Evolutionary conservation across 345 rosid species (phyloP).

Genomic region (Hibiscus tridactylites): DNA sequence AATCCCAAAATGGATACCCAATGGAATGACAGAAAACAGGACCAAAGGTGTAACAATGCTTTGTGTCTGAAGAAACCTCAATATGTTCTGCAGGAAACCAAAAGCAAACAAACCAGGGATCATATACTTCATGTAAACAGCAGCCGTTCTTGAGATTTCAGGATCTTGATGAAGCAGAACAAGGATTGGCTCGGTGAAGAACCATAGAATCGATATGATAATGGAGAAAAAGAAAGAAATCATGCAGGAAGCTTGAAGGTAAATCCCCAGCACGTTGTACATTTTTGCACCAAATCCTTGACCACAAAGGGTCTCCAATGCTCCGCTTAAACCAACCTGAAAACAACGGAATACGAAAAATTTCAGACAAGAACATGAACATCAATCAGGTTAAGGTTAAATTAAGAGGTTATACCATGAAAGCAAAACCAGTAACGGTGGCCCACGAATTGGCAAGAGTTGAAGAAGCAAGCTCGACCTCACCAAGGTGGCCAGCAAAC

Average conservation of each 20-base stretch:
- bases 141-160: not conserved
- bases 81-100: not conserved
- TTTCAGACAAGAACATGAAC: not conserved
- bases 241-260: not conserved
- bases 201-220: not conserved
- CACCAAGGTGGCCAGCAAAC: slow-evolving; percentile 76
- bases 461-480: slow-evolving; percentile 69
- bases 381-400: not conserved
- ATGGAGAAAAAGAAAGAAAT: not conserved
- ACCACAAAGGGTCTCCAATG: not conserved
- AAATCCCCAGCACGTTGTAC: not conserved
- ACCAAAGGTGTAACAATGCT: not conserved
- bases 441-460: slow-evolving; percentile 90
- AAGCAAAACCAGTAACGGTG: slow-evolving; percentile 64
- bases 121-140: not conserved
- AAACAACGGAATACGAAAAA: not conserved
- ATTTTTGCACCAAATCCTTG: not conserved
- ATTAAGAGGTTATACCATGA: slow-evolving; percentile 36
- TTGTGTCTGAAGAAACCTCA: not conserved
- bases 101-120: not conserved
- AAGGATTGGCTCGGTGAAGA: not conserved
- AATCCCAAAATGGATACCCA: not conserved
- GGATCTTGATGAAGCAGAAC: not conserved
- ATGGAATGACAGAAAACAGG: not conserved
- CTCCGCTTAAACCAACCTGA: not conserved